Evolutionary conservation across 2,329 filamentous ascomycete species (phyloP), one percentile per base, ranked within the genome.

Genomic region (Chaetomium sp.): DNA sequence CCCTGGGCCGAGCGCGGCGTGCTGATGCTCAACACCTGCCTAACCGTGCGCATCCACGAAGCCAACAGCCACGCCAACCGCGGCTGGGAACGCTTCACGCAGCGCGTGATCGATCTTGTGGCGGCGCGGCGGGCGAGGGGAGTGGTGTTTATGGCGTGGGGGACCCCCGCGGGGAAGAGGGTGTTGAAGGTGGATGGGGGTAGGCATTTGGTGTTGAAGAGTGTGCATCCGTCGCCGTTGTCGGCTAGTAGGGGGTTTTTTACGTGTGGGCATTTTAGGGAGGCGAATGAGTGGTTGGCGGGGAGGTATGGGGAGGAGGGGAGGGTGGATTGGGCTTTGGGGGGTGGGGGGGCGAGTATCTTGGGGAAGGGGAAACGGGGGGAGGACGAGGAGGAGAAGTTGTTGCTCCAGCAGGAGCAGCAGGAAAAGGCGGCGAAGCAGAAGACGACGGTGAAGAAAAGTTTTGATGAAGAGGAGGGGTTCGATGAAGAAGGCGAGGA

Each of bases 71-170:
- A 99, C 71, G 77, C 87, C 2, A 87, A 87, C 65, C 86, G 86
- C 60, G 94, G 94, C 12, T 99, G 94, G 94, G 94, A 99, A 72
- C 79, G 79, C 45, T 89, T 99, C 68, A 99, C 92, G 19, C 91
- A 96, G 68, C 88, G 85, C 61, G 87, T 94, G 43, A 95, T 99
- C 60, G 91, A 97, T 62, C 80, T 88, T 0, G 89, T 97, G 1
- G 88, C 88, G 0, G 83, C 86, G 67, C 85, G 87, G 63, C 81
- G 91, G 45, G 85, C 81, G 0, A 78, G 79, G 34, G 94, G 94
- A 1, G 92, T 99, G 1, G 94, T 96, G 4, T 99, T 96, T 68
- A 75, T 99, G 71, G 92, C 92, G 0, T 99, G 94, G 94, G 94
- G 94, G 12, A 84, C 78, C 5, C 89, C 90, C 1, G 94, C 94